A percentile compares a stretch with the other conserved stretches of the same genome.
Evolutionary conservation across 2,329 filamentous ascomycete genomes (phyloP).

Genomic region (Phaeophleospora eucalypticola): DNA sequence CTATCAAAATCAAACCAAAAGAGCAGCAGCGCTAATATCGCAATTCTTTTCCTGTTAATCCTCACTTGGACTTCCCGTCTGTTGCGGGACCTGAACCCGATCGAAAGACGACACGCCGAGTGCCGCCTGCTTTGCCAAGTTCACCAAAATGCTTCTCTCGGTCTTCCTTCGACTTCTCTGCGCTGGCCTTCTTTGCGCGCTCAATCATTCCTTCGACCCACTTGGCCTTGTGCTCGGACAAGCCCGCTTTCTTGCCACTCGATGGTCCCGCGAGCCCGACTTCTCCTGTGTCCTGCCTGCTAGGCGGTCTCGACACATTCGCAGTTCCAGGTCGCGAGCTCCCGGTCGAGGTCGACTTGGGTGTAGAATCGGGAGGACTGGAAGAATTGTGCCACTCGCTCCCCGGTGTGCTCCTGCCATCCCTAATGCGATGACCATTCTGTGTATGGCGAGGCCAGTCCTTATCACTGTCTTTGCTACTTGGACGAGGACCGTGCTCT

Average conservation of each 20-base stretch:
- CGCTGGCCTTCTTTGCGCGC: conserved; percentile 67
- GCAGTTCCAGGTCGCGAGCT: conserved; percentile 26
- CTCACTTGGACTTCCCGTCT: background rate
- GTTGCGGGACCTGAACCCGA: background rate
- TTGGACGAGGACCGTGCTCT: conserved; percentile 9
- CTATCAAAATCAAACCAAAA: background rate
- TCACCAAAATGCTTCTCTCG: conserved; percentile 56
- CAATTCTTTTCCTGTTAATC: background rate
- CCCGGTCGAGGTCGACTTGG: conserved; percentile 17
- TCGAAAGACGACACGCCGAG: conserved; percentile 64
- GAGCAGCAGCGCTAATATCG: background rate
- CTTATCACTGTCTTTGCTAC: conserved; percentile 17
- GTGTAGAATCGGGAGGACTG: conserved; percentile 4
- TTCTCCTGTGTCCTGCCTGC: conserved; percentile 16
- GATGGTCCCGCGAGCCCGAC: conserved; percentile 19
- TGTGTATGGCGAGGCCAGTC: conserved; percentile 6
- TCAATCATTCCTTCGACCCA: conserved; percentile 84
- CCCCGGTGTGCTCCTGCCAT: conserved; percentile 3
- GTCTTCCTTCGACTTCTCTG: conserved; percentile 36
- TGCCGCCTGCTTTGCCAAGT: conserved; percentile 66
- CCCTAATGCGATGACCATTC: background rate
- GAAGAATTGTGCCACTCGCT: background rate
- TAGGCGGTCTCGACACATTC: conserved; percentile 19
- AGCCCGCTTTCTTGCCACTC: conserved; percentile 18
- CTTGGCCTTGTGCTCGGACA: conserved; percentile 63